Evolutionary conservation across 192 early-diverging fungal species (phyloP), one percentile per base, ranked within the genome.

Genomic region (Coemansia sp.): DNA sequence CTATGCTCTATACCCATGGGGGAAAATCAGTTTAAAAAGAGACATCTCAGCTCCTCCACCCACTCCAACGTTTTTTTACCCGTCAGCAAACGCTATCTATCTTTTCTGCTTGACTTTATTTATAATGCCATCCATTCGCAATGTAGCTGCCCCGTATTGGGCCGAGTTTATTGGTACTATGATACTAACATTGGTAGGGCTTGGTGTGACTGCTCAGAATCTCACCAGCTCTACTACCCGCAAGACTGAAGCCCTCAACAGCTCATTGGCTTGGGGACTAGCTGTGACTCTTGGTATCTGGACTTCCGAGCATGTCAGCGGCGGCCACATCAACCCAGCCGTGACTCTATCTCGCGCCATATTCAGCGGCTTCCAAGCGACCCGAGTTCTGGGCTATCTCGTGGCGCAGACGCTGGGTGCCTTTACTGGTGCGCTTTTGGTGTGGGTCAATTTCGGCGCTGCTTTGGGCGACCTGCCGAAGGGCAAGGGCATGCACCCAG

Each of bases 281-380:
- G 74, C 53, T 3, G 62, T 74, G 16, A 69, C 72, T 0, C 31
- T 74, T 31, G 80, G 71, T 7, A 70, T 77, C 53, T 76, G 71
- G 67, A 63, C 45, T 0, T 63, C 73, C 4, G 70, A 62, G 33
- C 72, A 75, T 35, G 66, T 72, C 36, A 73, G 73, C 59, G 77
- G 82, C 39, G 84, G 76, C 34, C 78, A 82, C 61, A 68, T 85
- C 35, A 84, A 82, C 62, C 83, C 83, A 2, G 77, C 83, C 0
- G 70, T 85, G 3, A 79, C 85, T 16, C 11, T 86, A 1, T 61
- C 73, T 10, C 67, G 77, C 24, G 55, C 64, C 3, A 40, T 77
- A 9, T 82, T 79, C 73, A 79, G 71, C 59, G 66, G 71, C 11
- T 78, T 85, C 50, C 56, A 78, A 0, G 50, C 55, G 34, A 58